Conservation (phyloP, 2,329 filamentous ascomycete species). For the Grosmannia penicillata region DNA sequence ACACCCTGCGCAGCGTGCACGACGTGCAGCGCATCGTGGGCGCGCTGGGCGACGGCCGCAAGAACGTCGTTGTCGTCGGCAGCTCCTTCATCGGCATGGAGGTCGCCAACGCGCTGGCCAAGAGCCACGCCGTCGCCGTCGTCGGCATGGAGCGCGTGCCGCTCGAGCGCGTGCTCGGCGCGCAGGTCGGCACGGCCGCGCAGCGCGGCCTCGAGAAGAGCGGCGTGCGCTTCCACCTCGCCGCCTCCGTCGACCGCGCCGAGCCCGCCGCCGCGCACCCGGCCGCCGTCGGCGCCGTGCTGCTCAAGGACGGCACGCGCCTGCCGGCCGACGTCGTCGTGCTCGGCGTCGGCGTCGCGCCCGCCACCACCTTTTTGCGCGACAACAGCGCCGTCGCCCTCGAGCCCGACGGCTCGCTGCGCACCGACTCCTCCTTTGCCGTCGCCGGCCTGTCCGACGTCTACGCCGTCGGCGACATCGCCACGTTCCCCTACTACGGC, state of each 20-base stretch:
- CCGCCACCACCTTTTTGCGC: slow-evolving; percentile 69
- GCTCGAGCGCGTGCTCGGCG: slow-evolving; percentile 74
- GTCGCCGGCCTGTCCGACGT: slow-evolving; percentile 67
- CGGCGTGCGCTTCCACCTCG: slow-evolving; percentile 79
- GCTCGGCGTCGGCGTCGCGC: slow-evolving; percentile 76
- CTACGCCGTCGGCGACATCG: slow-evolving; percentile 90
- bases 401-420: slow-evolving; percentile 72
- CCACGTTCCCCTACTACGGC: slow-evolving; percentile 85
- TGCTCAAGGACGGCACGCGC: slow-evolving; percentile 71
- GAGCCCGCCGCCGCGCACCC: slow-evolving; percentile 52
- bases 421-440: slow-evolving; percentile 64
- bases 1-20: slow-evolving; percentile 63
- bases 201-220: slow-evolving; percentile 67
- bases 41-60: slow-evolving; percentile 60
- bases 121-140: slow-evolving; percentile 71
- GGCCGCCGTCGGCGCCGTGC: slow-evolving; percentile 62
- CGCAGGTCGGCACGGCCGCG: slow-evolving; percentile 66
- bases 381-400: slow-evolving; percentile 56
- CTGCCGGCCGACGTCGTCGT: slow-evolving; percentile 83
- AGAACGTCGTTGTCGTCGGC: slow-evolving; percentile 86
- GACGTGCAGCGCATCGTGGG: slow-evolving; percentile 64
- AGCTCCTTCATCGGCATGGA: slow-evolving; percentile 98
- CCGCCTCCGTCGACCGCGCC: slow-evolving; percentile 69
- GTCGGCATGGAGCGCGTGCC: slow-evolving; percentile 80
- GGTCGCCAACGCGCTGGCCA: slow-evolving; percentile 68